A percentile compares a stretch with the other conserved stretches of the same genome.
Evolutionary conservation across 192 early-diverging fungal genomes (phyloP).

Genomic region (Jimgerdemannia lactiflua): DNA sequence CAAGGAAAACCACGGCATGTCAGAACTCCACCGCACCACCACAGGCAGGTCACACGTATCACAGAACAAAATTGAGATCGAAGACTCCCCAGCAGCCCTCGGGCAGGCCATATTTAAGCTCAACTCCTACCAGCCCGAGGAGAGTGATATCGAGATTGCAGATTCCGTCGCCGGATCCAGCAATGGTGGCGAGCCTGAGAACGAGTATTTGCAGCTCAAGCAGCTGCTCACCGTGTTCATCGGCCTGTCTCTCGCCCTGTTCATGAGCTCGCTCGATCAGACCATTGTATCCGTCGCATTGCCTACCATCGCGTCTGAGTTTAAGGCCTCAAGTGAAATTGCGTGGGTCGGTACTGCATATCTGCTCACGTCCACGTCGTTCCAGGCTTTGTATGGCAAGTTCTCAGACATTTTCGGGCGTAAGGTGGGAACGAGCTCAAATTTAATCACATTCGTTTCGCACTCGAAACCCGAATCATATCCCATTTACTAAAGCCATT

Average conservation of each 20-base stretch:
- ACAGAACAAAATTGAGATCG: background rate
- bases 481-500: constrained; percentile 40
- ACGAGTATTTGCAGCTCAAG: background rate
- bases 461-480: constrained; percentile 31
- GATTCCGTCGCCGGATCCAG: background rate
- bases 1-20: background rate
- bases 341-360: constrained; percentile 81
- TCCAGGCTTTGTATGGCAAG: constrained; percentile 71
- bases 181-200: background rate
- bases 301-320: constrained; percentile 56
- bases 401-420: constrained; percentile 79
- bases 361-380: constrained; percentile 61
- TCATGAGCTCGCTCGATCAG: constrained; percentile 58
- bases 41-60: background rate
- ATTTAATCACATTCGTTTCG: constrained; percentile 61
- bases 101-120: background rate
- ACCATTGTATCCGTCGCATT: constrained; percentile 64
- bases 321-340: constrained; percentile 55
- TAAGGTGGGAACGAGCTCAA: constrained; percentile 54
- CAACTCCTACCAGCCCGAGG: background rate
- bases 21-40: background rate
- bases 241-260: constrained; percentile 45
- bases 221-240: constrained; percentile 1
- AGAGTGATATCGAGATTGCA: background rate
- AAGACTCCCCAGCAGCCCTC: background rate